Base-by-base conservation (phyloP, 441 rosid genomes). In the Geranium incanum region DNA sequence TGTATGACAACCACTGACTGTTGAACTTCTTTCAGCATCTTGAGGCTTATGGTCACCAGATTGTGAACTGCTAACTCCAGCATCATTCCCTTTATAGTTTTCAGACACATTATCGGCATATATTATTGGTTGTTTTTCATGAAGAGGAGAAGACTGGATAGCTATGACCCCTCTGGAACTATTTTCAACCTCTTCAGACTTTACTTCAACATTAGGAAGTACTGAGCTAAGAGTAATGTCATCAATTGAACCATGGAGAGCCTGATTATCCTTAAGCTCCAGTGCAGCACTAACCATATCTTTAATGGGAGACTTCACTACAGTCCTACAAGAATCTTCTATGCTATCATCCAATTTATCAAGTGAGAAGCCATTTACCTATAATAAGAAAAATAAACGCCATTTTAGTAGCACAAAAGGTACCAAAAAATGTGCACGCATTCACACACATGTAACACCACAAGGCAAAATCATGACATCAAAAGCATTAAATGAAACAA, bases 11-110 rank as follows among this genome's bases (percentile, higher is more conserved):
- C 71, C 79, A 79, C 73, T 72, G 68, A 72, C 75, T 67, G 77
- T 83, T 67, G 81, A 75, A 45, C 73, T 73, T 74, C 70, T 76
- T 36, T 72, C 87, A 77, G 69, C 75, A 71, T 78, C 78, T 68
- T 72, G 81, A 36, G 71, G 74, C 75, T 83, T 80, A 66, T 74
- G 73, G 55, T 76, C 84, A 43, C 71, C 74, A 18, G 75, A 76
- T 70, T 68, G 80, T 71, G 83, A 81, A 75, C 75, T 60, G 72
- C 79, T 75, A 19, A 71, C 68, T 2, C 68, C 74, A 75, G 74
- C 48, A 78, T 71, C 80, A 71, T 76, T 76, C 38, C 60, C 21
- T 78, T 79, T 78, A 55, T 78, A 73, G 75, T 72, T 80, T 71
- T 75, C 80, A 70, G 78, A 63, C 36, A 70, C 66, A 75, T 79